phyloP scores from a whole-genome alignment of 192 early-diverging fungal species.

The Lobosporangium transversale region DNA sequence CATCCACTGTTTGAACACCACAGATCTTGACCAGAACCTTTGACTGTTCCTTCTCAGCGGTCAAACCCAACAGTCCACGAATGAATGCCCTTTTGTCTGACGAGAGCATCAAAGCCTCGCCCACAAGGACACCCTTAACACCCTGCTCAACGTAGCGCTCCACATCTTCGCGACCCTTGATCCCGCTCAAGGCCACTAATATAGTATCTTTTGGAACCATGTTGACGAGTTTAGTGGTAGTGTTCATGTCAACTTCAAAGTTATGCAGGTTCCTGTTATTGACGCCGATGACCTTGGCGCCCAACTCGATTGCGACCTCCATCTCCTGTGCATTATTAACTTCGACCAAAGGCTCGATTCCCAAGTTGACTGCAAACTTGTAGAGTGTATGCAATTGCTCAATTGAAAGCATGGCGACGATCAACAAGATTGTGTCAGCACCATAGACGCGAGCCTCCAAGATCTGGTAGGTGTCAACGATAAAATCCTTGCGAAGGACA shows the following conservation, averaged over 20 bases:
- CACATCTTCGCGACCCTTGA: slow-evolving; percentile 84
- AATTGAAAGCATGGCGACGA: slow-evolving; percentile 91
- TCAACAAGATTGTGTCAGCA: slow-evolving; percentile 95
- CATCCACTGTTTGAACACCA: slow-evolving; percentile 84
- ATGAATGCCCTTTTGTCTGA: slow-evolving; percentile 82
- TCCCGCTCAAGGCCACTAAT: slow-evolving; percentile 92
- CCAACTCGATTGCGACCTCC: slow-evolving; percentile 81
- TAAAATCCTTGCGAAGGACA: slow-evolving; percentile 96
- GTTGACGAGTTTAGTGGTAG: slow-evolving; percentile 79
- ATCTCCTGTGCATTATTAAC: slow-evolving; percentile 94
- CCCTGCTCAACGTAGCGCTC: slow-evolving; percentile 80
- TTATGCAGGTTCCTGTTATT: slow-evolving; percentile 98
- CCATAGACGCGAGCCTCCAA: slow-evolving; percentile 94
- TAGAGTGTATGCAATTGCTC: slow-evolving; percentile 75
- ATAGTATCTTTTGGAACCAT: slow-evolving; percentile 81
- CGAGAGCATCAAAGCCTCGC: slow-evolving; percentile 94
- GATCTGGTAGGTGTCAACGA: slow-evolving; percentile 96
- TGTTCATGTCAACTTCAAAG: slow-evolving; percentile 93
- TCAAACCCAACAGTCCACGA: slow-evolving; percentile 66
- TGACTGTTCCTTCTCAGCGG: slow-evolving; percentile 21
- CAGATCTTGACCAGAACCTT: slow-evolving; percentile 89
- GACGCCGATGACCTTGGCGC: slow-evolving; percentile 92
- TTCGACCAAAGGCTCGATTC: slow-evolving; percentile 99
- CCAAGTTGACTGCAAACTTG: slow-evolving; percentile 76
- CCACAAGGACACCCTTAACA: slow-evolving; percentile 87